Conservation (phyloP, 1,284 basidiomycete genomes). For the Ceratobasidium theobromae region DNA sequence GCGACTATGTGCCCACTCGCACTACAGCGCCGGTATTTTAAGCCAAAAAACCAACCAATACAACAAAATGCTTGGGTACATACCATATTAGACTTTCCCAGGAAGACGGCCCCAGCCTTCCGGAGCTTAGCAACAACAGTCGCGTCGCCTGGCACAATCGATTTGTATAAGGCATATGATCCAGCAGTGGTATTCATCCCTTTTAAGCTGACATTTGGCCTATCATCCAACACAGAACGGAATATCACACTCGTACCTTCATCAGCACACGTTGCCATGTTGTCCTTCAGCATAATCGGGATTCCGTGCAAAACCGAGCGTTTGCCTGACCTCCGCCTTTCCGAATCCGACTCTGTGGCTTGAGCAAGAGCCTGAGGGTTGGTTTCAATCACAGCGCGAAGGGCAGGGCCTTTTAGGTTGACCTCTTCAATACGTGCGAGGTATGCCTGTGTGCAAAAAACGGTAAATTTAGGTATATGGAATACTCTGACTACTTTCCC, state of each 20-base stretch:
- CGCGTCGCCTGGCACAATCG: constrained; percentile 63
- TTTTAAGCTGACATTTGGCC: neutral
- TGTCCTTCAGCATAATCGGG: constrained; percentile 42
- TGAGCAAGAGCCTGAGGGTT: constrained; percentile 37
- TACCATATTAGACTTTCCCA: constrained; percentile 59
- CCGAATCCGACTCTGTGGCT: constrained; percentile 37
- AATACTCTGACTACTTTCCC: constrained; percentile 39
- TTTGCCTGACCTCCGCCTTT: constrained; percentile 30
- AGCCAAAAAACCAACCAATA: neutral
- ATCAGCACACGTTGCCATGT: constrained; percentile 38
- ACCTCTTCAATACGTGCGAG: constrained; percentile 41
- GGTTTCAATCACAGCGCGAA: constrained; percentile 40
- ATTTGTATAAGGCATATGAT: constrained; percentile 58
- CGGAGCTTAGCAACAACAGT: constrained; percentile 61
- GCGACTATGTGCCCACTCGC: constrained; percentile 62
- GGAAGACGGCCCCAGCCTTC: constrained; percentile 61
- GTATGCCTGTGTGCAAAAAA: constrained; percentile 39
- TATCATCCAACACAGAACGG: neutral
- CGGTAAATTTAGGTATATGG: neutral
- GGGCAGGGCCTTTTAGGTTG: constrained; percentile 36
- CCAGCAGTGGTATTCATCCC: constrained; percentile 44
- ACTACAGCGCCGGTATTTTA: constrained; percentile 41
- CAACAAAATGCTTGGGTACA: neutral
- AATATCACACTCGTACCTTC: constrained; percentile 17
- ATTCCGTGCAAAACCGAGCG: constrained; percentile 40